These are phyloP conservation scores for Phytophthora constricta DNA, from an alignment of 352 stramenopile species.

Conservation along the genomic window DNA sequence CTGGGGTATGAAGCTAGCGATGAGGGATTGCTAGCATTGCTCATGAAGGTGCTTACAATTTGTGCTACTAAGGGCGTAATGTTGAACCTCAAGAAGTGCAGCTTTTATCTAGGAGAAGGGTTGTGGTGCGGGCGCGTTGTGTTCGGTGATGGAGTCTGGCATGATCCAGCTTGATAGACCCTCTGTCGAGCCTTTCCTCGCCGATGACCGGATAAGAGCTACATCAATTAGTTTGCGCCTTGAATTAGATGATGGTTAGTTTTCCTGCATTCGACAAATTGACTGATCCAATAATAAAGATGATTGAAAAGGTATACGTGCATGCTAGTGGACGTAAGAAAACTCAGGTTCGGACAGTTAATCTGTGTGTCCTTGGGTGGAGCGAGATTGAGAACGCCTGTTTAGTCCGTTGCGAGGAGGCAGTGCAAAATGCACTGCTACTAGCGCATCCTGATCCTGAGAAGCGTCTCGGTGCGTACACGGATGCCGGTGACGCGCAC, in stretches of 20 bases:
- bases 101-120: constrained; percentile 10
- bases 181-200: neutral
- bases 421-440: constrained; percentile 7
- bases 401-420: neutral
- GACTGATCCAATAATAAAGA: neutral
- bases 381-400: neutral
- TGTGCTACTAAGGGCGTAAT: constrained; percentile 7
- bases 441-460: constrained; percentile 12
- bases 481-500: constrained; percentile 13
- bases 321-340: neutral
- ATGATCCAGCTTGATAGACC: constrained; percentile 5
- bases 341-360: neutral
- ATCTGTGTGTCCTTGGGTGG: constrained; percentile 10
- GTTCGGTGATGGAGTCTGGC: constrained; percentile 9
- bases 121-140: constrained; percentile 19
- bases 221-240: constrained; percentile 27
- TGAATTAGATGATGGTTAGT: constrained; percentile 25
- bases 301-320: constrained; percentile 18
- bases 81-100: constrained; percentile 17
- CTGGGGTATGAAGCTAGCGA: constrained; percentile 5
- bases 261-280: constrained; percentile 23
- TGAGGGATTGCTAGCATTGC: neutral
- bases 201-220: constrained; percentile 6
- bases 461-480: constrained; percentile 9
- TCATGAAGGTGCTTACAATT: constrained; percentile 2